A percentile compares a stretch with the other conserved stretches of the same genome.
Evolutionary conservation across 768 basidiomycete species (phyloP).

Genomic region (Pleurotus cornucopiae): DNA sequence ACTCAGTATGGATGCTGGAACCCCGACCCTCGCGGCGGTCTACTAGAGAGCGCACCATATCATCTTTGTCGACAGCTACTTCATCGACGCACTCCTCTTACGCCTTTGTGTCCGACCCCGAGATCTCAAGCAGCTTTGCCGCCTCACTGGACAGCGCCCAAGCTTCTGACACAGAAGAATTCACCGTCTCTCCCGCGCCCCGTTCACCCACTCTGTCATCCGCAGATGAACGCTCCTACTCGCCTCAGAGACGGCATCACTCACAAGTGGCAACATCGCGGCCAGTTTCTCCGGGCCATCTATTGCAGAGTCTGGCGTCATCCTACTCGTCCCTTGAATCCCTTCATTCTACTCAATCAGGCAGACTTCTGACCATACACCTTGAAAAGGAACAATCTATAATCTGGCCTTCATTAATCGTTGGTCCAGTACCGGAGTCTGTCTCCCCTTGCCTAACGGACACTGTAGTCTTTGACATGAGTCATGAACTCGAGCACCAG

Average conservation of each 20-base stretch:
- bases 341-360: constrained; percentile 49
- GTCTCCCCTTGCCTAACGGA: constrained; percentile 49
- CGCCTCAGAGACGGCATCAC: constrained; percentile 20
- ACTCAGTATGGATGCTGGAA: constrained; percentile 79
- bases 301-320: constrained; percentile 55
- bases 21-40: constrained; percentile 52
- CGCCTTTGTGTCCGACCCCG: constrained; percentile 78
- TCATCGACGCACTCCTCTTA: constrained; percentile 74
- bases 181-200: constrained; percentile 50
- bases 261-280: constrained; percentile 38
- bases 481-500: constrained; percentile 50
- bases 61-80: constrained; percentile 60
- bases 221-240: constrained; percentile 43
- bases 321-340: constrained; percentile 80
- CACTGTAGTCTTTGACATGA: constrained; percentile 49
- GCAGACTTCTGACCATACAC: constrained; percentile 73
- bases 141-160: constrained; percentile 75
- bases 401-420: constrained; percentile 80
- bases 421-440: constrained; percentile 66
- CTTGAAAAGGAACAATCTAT: constrained; percentile 75
- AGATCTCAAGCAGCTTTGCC: constrained; percentile 81
- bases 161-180: constrained; percentile 69
- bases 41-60: constrained; percentile 68
- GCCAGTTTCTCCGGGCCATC: constrained; percentile 53
- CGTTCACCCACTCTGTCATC: constrained; percentile 56